Conservation (phyloP, 164 flowering plant genomes). For the Aristolochia contorta region DNA sequence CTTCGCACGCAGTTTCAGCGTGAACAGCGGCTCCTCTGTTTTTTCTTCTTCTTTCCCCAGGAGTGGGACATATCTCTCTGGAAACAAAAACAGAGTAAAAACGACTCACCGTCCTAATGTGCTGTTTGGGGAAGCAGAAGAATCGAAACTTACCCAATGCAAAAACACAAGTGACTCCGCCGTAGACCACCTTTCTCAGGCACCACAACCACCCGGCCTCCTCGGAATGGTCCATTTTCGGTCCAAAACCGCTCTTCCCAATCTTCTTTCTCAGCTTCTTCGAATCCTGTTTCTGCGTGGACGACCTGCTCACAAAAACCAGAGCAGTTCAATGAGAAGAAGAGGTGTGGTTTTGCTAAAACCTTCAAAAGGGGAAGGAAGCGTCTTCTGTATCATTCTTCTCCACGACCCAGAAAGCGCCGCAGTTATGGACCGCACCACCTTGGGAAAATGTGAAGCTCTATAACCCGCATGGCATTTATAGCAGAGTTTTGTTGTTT, state of each 20-base stretch:
- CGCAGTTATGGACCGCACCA: background rate
- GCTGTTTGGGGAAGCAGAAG: background rate
- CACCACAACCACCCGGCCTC: constrained; percentile 13
- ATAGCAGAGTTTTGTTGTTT: too few relatives aligned
- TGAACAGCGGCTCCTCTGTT: background rate
- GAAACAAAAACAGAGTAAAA: background rate
- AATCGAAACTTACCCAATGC: constrained; percentile 30
- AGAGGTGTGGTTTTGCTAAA: background rate
- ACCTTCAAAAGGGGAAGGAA: background rate
- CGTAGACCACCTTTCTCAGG: constrained; percentile 16
- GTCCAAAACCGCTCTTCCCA: constrained; percentile 8
- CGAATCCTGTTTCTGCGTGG: background rate
- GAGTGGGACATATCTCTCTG: too few relatives aligned
- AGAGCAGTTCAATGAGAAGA: background rate
- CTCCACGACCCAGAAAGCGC: background rate
- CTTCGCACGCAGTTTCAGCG: background rate
- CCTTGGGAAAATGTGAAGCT: background rate
- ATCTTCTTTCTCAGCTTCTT: background rate
- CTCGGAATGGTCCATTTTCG: constrained; percentile 14
- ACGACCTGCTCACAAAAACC: too few relatives aligned
- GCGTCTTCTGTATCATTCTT: background rate
- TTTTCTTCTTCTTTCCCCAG: too few relatives aligned
- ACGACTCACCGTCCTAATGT: background rate
- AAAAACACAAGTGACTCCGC: constrained; percentile 33
- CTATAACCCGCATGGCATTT: background rate